Conservation (phyloP, 1,284 basidiomycete genomes). For the Marasmius sp. region DNA sequence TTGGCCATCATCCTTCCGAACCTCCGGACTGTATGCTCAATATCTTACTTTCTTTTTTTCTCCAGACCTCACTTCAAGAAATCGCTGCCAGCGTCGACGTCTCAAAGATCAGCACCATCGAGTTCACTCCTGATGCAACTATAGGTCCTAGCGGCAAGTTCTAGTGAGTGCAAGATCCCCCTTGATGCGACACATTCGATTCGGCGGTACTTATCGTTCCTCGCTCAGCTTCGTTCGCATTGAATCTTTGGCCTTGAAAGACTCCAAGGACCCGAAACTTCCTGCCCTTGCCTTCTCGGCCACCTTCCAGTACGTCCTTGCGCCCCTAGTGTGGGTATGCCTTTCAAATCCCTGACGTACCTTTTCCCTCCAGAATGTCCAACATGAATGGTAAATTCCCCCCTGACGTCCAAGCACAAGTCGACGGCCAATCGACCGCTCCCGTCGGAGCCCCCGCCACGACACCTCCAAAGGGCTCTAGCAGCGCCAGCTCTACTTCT, state of each 20-base stretch:
- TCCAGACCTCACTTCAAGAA: conserved; percentile 65
- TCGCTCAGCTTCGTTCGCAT: conserved; percentile 69
- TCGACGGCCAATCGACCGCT: conserved; percentile 58
- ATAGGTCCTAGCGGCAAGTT: conserved; percentile 60
- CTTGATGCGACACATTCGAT: neutral
- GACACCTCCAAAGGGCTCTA: conserved; percentile 16
- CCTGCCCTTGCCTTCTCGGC: conserved; percentile 79
- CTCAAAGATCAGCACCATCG: conserved; percentile 45
- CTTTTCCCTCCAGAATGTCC: conserved; percentile 40
- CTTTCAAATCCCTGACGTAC: neutral
- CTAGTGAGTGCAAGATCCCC: conserved; percentile 50
- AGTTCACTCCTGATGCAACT: conserved; percentile 58
- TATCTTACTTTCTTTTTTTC: conserved; percentile 1
- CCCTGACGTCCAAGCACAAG: conserved; percentile 48
- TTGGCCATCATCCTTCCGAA: neutral
- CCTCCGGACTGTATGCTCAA: neutral
- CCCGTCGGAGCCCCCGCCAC: conserved; percentile 39
- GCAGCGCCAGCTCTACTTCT: conserved; percentile 14
- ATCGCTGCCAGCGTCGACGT: conserved; percentile 64
- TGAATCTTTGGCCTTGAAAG: conserved; percentile 55
- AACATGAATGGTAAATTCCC: conserved; percentile 69
- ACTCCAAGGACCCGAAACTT: conserved; percentile 50
- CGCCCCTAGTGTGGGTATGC: neutral
- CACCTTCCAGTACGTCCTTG: conserved; percentile 59
- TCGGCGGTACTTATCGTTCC: neutral